Conservation (phyloP, 345 rosid species). For the Eucalyptus cloeziana region DNA sequence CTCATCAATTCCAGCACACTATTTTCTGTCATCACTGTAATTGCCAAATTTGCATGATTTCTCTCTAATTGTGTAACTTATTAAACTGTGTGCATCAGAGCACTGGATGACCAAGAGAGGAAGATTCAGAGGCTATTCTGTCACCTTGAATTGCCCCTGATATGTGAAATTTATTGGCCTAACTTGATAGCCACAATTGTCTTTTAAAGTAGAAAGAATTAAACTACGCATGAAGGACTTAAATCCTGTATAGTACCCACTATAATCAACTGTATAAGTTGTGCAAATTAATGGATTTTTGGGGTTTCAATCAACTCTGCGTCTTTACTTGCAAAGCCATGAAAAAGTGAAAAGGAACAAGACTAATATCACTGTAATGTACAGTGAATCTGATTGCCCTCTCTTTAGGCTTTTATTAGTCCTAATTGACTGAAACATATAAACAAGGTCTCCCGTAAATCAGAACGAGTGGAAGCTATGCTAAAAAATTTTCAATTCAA, state of each 20-base stretch:
- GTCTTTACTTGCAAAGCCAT: neutral
- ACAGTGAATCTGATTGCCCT: neutral
- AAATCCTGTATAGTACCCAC: neutral
- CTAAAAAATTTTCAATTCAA: slow-evolving; percentile 9
- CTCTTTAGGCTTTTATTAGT: neutral
- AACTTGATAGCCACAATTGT: neutral
- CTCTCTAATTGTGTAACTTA: neutral
- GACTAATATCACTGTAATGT: neutral
- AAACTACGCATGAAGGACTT: neutral
- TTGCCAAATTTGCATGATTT: neutral
- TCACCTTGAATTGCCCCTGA: neutral
- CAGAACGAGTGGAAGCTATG: neutral
- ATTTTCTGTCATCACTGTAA: neutral
- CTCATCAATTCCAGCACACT: neutral
- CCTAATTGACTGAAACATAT: neutral
- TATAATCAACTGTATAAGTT: neutral
- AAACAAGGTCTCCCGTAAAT: neutral
- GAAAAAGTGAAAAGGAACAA: neutral
- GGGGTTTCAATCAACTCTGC: neutral
- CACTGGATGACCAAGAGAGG: neutral
- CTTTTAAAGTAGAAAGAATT: neutral
- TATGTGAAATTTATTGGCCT: neutral
- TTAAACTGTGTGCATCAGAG: neutral
- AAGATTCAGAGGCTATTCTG: neutral
- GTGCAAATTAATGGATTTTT: neutral